These are phyloP conservation scores for Dysphania ambrosioides DNA, from an alignment of 148 eudicot genomes.

Conservation along the genomic window DNA sequence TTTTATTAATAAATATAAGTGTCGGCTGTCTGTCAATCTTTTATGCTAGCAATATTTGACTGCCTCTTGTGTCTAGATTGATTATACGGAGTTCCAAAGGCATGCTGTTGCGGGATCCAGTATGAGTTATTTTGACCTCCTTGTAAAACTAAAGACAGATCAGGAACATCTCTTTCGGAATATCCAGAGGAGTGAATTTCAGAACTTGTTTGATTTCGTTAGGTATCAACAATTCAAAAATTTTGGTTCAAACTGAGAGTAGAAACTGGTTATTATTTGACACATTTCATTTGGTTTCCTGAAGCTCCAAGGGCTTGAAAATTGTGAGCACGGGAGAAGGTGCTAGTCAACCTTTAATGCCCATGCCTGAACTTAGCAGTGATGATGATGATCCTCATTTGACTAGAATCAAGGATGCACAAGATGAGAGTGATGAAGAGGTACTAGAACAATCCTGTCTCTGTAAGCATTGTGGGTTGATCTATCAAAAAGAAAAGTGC, in stretches of 20 bases:
- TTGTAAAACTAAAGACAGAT: conserved; percentile 75
- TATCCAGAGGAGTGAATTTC: conserved; percentile 93
- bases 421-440: conserved; percentile 95
- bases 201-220: conserved; percentile 73
- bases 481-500: no score
- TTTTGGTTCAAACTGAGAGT: neutral
- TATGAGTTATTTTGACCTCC: conserved; percentile 97
- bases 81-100: conserved; percentile 93
- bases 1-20: neutral
- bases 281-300: conserved; percentile 19
- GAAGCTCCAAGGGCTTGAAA: conserved; percentile 75
- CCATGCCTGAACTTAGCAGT: conserved; percentile 58
- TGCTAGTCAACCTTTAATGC: conserved; percentile 39
- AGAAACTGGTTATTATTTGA: conserved; percentile 4
- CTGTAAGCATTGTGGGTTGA: neutral
- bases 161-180: conserved; percentile 95
- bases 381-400: conserved; percentile 95
- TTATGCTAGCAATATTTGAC: neutral
- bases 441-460: conserved; percentile 30
- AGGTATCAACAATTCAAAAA: conserved; percentile 48
- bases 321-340: conserved; percentile 63
- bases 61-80: conserved; percentile 53
- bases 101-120: conserved; percentile 95
- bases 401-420: conserved; percentile 78
- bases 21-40: neutral